Percentiles rank a stretch among this genome's conserved stretches.
phyloP scores from a whole-genome alignment of 495 filamentous ascomycete species.

The Penicillium riverlandense region DNA sequence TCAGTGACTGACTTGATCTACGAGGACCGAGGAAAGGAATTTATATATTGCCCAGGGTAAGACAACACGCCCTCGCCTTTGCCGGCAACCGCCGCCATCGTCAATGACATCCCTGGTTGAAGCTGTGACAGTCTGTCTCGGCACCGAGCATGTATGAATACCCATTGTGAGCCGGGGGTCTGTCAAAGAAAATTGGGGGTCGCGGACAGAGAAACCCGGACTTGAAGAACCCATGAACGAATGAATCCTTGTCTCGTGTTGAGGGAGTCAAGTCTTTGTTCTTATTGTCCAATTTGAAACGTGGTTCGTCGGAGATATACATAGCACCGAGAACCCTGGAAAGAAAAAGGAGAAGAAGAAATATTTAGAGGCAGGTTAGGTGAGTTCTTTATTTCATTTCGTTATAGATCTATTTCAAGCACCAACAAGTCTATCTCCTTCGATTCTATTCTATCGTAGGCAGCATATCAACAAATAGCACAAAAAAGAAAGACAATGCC shows the following conservation, averaged over 20 bases:
- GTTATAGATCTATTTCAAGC: too few relatives aligned
- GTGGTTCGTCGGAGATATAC: too few relatives aligned
- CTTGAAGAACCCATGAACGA: too few relatives aligned
- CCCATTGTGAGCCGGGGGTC: background rate
- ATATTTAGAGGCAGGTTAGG: background rate
- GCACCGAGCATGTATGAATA: background rate
- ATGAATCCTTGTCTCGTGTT: too few relatives aligned
- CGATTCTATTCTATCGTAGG: slow-evolving; percentile 10
- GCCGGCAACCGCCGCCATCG: background rate
- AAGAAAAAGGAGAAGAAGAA: background rate
- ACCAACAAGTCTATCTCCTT: slow-evolving; percentile 13
- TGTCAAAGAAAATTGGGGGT: too few relatives aligned
- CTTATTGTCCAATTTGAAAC: too few relatives aligned
- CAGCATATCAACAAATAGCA: background rate
- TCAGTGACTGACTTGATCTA: too few relatives aligned
- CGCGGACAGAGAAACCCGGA: background rate
- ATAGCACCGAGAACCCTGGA: background rate
- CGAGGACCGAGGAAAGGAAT: too few relatives aligned
- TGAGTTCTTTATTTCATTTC: too few relatives aligned
- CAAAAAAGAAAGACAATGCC: slow-evolving; percentile 2
- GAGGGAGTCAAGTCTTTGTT: too few relatives aligned
- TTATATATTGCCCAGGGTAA: too few relatives aligned
- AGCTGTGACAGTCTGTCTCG: background rate
- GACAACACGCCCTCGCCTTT: too few relatives aligned
- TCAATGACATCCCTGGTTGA: background rate